Conservation (phyloP, 768 basidiomycete genomes). For the Russula foetens region DNA sequence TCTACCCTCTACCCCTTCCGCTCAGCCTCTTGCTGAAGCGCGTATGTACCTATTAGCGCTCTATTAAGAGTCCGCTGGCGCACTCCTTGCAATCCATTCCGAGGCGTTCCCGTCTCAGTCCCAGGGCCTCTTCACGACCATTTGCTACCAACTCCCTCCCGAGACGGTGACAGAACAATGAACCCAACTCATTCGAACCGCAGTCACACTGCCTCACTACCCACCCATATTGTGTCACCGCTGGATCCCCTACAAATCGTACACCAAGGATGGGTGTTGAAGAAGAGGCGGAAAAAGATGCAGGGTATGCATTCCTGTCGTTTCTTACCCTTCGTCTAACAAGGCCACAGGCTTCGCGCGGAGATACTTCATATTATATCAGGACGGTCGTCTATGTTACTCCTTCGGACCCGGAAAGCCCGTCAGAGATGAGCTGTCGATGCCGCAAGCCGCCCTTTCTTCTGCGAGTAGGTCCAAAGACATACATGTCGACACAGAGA, state of each 20-base stretch:
- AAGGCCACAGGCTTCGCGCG: conserved; percentile 63
- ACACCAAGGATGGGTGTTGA: conserved; percentile 73
- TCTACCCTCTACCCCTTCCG: neutral
- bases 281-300: conserved; percentile 84
- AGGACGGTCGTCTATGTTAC: conserved; percentile 66
- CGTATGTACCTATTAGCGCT: neutral
- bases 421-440: conserved; percentile 57
- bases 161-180: neutral
- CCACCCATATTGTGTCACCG: neutral
- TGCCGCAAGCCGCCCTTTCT: conserved; percentile 65
- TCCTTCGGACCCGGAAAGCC: conserved; percentile 66
- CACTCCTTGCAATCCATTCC: neutral
- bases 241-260: conserved; percentile 27
- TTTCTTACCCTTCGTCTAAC: neutral
- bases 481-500: conserved; percentile 71
- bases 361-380: conserved; percentile 66
- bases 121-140: neutral
- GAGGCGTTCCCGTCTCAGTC: neutral
- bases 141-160: neutral
- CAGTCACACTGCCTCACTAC: neutral
- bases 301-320: conserved; percentile 48
- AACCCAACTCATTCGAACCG: neutral
- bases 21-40: neutral
- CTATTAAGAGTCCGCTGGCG: neutral
- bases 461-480: conserved; percentile 66